Evolutionary conservation across 2,329 filamentous ascomycete genomes (phyloP), one percentile per base, ranked within the genome.

Genomic region (Alternaria sp.): DNA sequence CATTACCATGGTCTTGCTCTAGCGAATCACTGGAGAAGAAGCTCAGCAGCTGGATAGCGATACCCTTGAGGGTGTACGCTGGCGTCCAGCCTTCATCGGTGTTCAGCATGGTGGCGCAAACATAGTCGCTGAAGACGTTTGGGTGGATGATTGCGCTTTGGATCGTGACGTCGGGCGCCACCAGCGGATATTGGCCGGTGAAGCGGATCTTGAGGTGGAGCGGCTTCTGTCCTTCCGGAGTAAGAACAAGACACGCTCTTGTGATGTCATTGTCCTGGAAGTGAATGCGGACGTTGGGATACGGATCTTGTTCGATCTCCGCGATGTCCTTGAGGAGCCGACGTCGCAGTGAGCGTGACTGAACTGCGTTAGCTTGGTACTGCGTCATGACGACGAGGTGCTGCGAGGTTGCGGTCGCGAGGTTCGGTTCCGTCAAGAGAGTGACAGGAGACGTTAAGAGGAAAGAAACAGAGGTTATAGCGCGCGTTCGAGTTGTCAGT

Each of bases 1-100:
- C 56, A 7, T 74, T 74, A 8, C 73, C 75, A 47, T 78, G 25
- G 0, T 67, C 64, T 59, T 85, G 84, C 60, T 85, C 83, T 4
- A 86, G 55, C 2, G 59, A 77, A 1, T 84, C 81, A 65, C 84
- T 85, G 25, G 77, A 77, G 68, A 86, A 86, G 73, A 86, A 85
- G 66, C 83, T 85, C 3, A 86, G 73, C n/a, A 86, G 63, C 71
- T 86, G 84, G 23, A 86, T 85, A 15, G 83, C 80, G 21, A 86
- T 81, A 4, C 78, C 80, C 59, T 84, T 85, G 23, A 86, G 75
- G 0, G 83, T 85, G 61, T 86, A 86, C 0, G 84, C 84, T 2
- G 83, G 81, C 0, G 84, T 85, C 67, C 83, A 85, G 1, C 77
- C 83, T 17, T 82, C 79, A 2, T 30, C 57, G 0, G 69, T 80